Conservation (phyloP, 164 flowering plant genomes). For the Stephania cephalantha region DNA sequence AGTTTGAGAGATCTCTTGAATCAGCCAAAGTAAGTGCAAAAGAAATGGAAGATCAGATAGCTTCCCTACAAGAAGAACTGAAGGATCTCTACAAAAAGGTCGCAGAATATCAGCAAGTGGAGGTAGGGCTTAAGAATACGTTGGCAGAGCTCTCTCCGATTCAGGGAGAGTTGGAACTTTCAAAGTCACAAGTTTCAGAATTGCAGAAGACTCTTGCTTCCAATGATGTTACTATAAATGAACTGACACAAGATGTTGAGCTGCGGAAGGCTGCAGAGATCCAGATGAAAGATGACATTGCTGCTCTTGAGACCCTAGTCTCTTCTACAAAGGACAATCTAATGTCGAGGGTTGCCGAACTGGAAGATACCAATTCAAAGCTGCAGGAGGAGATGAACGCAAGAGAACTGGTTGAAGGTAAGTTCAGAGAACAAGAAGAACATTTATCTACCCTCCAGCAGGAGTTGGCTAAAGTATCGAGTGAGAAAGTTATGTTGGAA, state of each 20-base stretch:
- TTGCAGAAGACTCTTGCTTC: constrained; percentile 45
- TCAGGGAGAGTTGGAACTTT: constrained; percentile 47
- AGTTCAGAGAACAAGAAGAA: constrained; percentile 32
- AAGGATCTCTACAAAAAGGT: constrained; percentile 59
- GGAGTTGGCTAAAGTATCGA: constrained; percentile 34
- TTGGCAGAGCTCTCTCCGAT: constrained; percentile 42
- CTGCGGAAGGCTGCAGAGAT: constrained; percentile 46
- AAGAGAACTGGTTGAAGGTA: constrained; percentile 35
- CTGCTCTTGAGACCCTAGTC: constrained; percentile 35
- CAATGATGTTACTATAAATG: constrained; percentile 37
- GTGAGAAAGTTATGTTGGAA: constrained; percentile 55
- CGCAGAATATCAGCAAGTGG: constrained; percentile 51
- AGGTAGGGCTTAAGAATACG: constrained; percentile 52
- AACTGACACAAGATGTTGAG: constrained; percentile 52
- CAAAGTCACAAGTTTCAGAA: constrained; percentile 45
- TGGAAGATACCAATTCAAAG: constrained; percentile 49
- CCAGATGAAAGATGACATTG: constrained; percentile 46
- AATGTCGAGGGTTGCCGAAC: constrained; percentile 43
- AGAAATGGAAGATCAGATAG: constrained; percentile 66
- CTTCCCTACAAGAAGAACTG: constrained; percentile 54
- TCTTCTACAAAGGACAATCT: constrained; percentile 49
- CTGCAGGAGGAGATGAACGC: constrained; percentile 41
- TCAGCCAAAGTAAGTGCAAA: constrained; percentile 46
- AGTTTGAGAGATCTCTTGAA: constrained; percentile 66
- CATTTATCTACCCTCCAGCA: constrained; percentile 29